These are phyloP conservation scores for Phytophthora pini DNA, from an alignment of 352 stramenopile species.

Conservation along the genomic window DNA sequence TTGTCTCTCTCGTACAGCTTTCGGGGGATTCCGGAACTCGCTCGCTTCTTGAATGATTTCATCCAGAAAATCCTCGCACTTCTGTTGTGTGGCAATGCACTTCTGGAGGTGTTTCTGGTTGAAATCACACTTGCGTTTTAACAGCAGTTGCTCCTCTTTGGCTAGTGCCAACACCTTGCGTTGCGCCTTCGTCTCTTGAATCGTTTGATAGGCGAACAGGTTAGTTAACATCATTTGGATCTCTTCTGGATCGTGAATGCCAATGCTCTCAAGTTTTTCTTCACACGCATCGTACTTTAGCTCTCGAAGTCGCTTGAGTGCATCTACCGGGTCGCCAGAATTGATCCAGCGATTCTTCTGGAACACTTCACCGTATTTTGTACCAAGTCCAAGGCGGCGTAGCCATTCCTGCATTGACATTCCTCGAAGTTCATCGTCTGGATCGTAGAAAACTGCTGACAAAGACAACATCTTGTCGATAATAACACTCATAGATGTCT, in stretches of 20 bases:
- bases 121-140: slow-evolving; percentile 46
- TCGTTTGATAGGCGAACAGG: slow-evolving; percentile 50
- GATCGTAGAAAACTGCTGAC: slow-evolving; percentile 53
- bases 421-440: slow-evolving; percentile 61
- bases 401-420: slow-evolving; percentile 66
- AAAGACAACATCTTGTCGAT: slow-evolving; percentile 37
- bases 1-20: slow-evolving; percentile 49
- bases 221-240: slow-evolving; percentile 63
- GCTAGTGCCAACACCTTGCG: slow-evolving; percentile 20
- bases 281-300: slow-evolving; percentile 30
- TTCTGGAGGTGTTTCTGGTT: slow-evolving; percentile 42
- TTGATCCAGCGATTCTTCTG: slow-evolving; percentile 41
- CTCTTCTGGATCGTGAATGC: slow-evolving; percentile 48
- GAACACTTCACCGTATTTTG: slow-evolving; percentile 54
- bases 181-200: slow-evolving; percentile 42
- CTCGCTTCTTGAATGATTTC: slow-evolving; percentile 49
- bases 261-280: slow-evolving; percentile 44
- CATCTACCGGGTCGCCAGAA: slow-evolving; percentile 1
- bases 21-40: slow-evolving; percentile 73
- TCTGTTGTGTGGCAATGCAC: slow-evolving; percentile 23
- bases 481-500: slow-evolving; percentile 39
- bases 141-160: slow-evolving; percentile 19
- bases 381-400: slow-evolving; percentile 57
- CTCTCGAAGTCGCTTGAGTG: slow-evolving; percentile 33
- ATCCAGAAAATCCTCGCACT: slow-evolving; percentile 41